Percentiles rank a stretch among this genome's conserved stretches.
Conservation (phyloP, 805 yeast species). For the Candida qinlingensis region DNA sequence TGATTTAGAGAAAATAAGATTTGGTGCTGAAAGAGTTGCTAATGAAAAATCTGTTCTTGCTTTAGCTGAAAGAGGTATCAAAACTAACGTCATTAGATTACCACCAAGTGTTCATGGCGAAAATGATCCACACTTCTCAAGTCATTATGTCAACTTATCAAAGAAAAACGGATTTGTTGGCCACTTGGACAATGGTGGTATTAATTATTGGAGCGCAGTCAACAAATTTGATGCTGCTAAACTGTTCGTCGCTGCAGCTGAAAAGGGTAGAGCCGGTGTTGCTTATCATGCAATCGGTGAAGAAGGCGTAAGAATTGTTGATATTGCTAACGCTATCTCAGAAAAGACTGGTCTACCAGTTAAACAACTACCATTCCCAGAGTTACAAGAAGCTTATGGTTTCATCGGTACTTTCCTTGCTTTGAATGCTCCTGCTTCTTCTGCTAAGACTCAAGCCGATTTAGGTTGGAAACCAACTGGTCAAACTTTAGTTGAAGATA, state of each 20-base stretch:
- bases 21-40: conserved; percentile 7
- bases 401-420: conserved; percentile 13
- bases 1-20: background rate
- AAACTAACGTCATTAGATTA: conserved; percentile 23
- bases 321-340: conserved; percentile 26
- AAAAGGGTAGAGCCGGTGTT: conserved; percentile 24
- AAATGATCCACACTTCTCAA: conserved; percentile 25
- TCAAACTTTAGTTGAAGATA: conserved; percentile 21
- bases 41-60: conserved; percentile 16
- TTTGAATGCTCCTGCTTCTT: conserved; percentile 13
- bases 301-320: conserved; percentile 19
- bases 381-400: conserved; percentile 10
- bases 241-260: conserved; percentile 25
- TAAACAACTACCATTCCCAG: conserved; percentile 14
- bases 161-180: conserved; percentile 28
- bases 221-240: conserved; percentile 30
- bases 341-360: conserved; percentile 15
- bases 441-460: conserved; percentile 18
- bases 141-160: conserved; percentile 23
- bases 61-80: conserved; percentile 25
- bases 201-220: conserved; percentile 24
- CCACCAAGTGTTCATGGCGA: conserved; percentile 34
- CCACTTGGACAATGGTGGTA: conserved; percentile 22
- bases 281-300: conserved; percentile 27
- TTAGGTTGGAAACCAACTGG: conserved; percentile 28